Conservation (phyloP, 352 stramenopile species). For the Globisporangium takayamanum region DNA sequence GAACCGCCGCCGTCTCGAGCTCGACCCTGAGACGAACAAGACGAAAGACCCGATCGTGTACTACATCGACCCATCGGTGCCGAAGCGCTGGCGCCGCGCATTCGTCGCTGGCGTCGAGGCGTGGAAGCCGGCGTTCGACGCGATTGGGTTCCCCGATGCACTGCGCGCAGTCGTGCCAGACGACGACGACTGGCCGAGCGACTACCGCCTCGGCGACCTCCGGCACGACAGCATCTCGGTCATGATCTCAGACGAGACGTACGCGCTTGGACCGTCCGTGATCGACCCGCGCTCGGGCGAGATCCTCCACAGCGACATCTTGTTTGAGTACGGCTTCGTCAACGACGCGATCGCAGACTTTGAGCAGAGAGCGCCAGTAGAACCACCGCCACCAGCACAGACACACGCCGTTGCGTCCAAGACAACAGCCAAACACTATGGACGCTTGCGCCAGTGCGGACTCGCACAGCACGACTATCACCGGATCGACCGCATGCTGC, state of each 20-base stretch:
- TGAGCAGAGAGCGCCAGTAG: constrained; percentile 33
- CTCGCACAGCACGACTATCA: constrained; percentile 31
- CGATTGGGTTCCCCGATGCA: constrained; percentile 59
- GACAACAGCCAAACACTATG: constrained; percentile 1
- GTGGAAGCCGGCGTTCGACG: constrained; percentile 77
- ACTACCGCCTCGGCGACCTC: constrained; percentile 81
- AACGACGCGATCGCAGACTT: constrained; percentile 56
- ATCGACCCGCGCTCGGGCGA: constrained; percentile 76
- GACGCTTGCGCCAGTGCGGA: constrained; percentile 29
- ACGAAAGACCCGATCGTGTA: constrained; percentile 60
- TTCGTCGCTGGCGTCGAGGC: constrained; percentile 61
- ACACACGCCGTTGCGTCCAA: neutral
- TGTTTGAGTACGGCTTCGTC: constrained; percentile 86
- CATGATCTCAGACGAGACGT: constrained; percentile 76
- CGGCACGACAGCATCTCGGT: constrained; percentile 85
- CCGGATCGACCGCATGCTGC: constrained; percentile 32
- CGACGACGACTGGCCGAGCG: constrained; percentile 63
- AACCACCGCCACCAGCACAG: constrained; percentile 12
- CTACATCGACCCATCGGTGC: constrained; percentile 83
- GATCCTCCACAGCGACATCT: constrained; percentile 84
- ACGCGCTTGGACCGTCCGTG: constrained; percentile 57
- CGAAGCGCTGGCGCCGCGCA: constrained; percentile 46
- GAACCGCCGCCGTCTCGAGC: constrained; percentile 59
- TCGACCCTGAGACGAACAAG: constrained; percentile 24
- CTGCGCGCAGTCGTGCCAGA: constrained; percentile 61